Percentiles rank a stretch among this genome's conserved stretches.
Evolutionary conservation across 805 yeast species (phyloP).

Genomic region (Priceomyces haplophilus): DNA sequence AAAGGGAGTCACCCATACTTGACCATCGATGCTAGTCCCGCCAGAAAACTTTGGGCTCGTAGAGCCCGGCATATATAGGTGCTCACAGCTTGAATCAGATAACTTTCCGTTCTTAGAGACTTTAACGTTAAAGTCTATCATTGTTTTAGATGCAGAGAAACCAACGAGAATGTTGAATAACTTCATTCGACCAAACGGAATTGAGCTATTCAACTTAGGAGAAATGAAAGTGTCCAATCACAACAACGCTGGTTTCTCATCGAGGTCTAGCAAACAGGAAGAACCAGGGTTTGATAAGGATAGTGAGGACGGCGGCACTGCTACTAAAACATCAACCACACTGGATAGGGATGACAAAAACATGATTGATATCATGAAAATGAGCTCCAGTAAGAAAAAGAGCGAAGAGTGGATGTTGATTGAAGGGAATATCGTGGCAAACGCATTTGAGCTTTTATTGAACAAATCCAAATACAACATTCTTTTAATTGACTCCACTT

Average conservation of each 20-base stretch:
- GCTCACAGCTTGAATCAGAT: conserved; percentile 73
- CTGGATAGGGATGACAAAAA: conserved; percentile 4
- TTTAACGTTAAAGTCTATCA: conserved; percentile 60
- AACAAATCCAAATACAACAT: conserved; percentile 65
- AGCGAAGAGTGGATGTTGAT: conserved; percentile 75
- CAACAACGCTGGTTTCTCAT: conserved; percentile 24
- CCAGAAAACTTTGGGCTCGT: conserved; percentile 92
- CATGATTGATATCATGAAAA: conserved; percentile 22
- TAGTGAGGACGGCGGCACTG: conserved; percentile 1
- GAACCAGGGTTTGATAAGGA: conserved; percentile 12
- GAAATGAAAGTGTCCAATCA: conserved; percentile 40
- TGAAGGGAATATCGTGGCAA: conserved; percentile 59
- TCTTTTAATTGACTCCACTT: conserved; percentile 74
- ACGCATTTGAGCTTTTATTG: conserved; percentile 62
- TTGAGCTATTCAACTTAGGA: conserved; percentile 50
- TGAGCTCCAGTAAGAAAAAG: conserved; percentile 23
- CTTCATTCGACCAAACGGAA: conserved; percentile 56
- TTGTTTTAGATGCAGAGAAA: conserved; percentile 79
- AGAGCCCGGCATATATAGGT: conserved; percentile 79
- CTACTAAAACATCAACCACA: conserved; percentile 2
- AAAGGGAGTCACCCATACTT: too few relatives aligned
- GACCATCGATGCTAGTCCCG: conserved; percentile 87
- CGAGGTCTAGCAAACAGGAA: conserved; percentile 17
- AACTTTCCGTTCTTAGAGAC: conserved; percentile 78
- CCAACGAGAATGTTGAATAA: conserved; percentile 71